A percentile compares a stretch with the other conserved stretches of the same genome.
Conservation (phyloP, 495 filamentous ascomycete genomes). For the Aspergillus sclerotioniger region DNA sequence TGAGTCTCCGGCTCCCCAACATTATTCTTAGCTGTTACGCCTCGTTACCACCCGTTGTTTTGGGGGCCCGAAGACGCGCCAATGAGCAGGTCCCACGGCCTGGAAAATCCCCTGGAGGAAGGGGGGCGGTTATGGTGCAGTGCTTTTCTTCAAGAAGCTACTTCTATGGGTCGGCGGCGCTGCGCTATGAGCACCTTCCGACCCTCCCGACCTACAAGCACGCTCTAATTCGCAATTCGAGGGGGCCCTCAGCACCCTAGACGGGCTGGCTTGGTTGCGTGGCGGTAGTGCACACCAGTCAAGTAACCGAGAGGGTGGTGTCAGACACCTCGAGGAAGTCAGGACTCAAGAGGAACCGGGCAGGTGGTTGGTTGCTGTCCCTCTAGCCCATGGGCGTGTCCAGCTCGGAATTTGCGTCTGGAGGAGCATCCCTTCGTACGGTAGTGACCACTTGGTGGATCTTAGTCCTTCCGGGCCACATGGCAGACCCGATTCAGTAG, state of each 20-base stretch:
- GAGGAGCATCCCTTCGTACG: neutral
- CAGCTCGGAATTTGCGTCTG: neutral
- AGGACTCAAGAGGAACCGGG: neutral
- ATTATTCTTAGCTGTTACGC: slow-evolving; percentile 6
- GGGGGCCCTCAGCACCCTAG: slow-evolving; percentile 13
- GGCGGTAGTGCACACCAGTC: slow-evolving; percentile 3
- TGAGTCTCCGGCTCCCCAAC: slow-evolving; percentile 8
- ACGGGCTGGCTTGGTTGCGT: slow-evolving; percentile 12
- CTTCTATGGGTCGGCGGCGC: slow-evolving; percentile 24
- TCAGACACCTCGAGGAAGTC: neutral
- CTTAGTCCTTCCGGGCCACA: slow-evolving; percentile 20
- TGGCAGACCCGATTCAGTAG: slow-evolving; percentile 12
- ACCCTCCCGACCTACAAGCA: slow-evolving; percentile 22
- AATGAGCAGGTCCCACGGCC: slow-evolving; percentile 8
- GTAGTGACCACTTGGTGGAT: slow-evolving; percentile 5
- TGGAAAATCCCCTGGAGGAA: slow-evolving; percentile 4
- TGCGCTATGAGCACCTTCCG: slow-evolving; percentile 24
- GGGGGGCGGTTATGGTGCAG: slow-evolving; percentile 7
- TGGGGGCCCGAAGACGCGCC: slow-evolving; percentile 2
- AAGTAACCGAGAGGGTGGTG: neutral
- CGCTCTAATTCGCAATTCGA: slow-evolving; percentile 22
- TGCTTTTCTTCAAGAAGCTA: slow-evolving; percentile 20
- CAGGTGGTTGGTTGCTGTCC: slow-evolving; percentile 1
- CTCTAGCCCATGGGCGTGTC: neutral
- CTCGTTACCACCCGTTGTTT: neutral